Evolutionary conservation across 768 basidiomycete genomes (phyloP), one percentile per base, ranked within the genome.

Genomic region (Amanita pallidorosea): DNA sequence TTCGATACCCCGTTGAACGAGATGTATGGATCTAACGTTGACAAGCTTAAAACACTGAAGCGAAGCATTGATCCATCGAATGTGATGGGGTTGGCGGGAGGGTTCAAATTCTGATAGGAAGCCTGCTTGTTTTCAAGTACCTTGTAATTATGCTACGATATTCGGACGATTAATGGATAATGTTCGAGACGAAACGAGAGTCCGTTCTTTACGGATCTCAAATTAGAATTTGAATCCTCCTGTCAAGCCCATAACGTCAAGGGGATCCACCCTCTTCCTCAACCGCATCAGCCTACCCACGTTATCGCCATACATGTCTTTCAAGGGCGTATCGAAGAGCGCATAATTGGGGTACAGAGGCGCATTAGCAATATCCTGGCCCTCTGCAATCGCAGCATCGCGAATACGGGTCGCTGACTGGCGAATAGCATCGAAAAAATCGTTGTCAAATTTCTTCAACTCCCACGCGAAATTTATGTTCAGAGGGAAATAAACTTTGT

Each of bases 31-130:
- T 54, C 31, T 4, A 71, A 75, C 49, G 42, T 79, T 6, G 54
- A 51, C 25, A 57, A 52, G 53, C 52, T 78, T 52, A 52, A 56
- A 49, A 52, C 35, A 20, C 61, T 77, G 15, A 72, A 68, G 57
- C 53, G 53, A 53, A 53, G 41, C 44, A 65, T 73, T 49, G 78
- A 81, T 57, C 76, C 77, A 0, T 45, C 61, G 17, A 65, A 72
- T 52, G 68, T 79, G 49, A 80, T 81, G 76, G 68, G 66, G 20
- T 66, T 76, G 8, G 66, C 76, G 11, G 77, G 76, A 13, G 79
- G 77, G 13, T 79, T 69, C 63, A 77, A 76, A 61, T 59, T 71
- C 34, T 65, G 55, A 65, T 5, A 13, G 18, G 12, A 7, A 0
- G 8, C 3, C 33, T 9, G n/a, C 15, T 34, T 27, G 25, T 1